Base-by-base conservation (phyloP, 2,329 filamentous ascomycete genomes). In the Stagonosporopsis rhizophila region DNA sequence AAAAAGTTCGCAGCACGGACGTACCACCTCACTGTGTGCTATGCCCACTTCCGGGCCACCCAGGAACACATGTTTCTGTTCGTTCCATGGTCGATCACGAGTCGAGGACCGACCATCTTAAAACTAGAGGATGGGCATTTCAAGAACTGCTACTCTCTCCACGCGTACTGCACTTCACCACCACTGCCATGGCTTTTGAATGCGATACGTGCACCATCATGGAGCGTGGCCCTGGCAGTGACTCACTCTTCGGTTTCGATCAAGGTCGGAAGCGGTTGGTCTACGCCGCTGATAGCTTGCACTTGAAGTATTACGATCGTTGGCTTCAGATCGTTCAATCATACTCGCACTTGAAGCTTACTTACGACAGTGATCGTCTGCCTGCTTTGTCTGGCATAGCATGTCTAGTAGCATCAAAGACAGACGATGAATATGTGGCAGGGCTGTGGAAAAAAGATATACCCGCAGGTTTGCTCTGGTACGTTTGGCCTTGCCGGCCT, bases 141-240 rank as follows among this genome's bases (percentile, higher is more conserved):
- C 65, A 68, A 20, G 65, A 68, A 20, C 56, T 64, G 2, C 38
- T 66, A 5, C 56, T 68, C 14, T 61, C 65, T 11, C 58, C 58
- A 15, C 58, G 65, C 3, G 51, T 64, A 14, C 49, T 68, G 6
- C 64, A 68, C 32, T 61, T 66, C 35, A 58, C 45, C 2, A 39
- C 46, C 1, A 42, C 30, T 1, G 65, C 64, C 28, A 55, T 66
- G 25, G 44, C 58, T 0, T 67, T 60, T 41, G 61, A 67, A 30
- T 67, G 63, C 28, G 54, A 57, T 28, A 52, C 54, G 6, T 34
- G 20, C 19, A 52, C 48, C n/a, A 15, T 44, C 9, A 34, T 52
- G 6, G 54, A 57, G 20, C 48, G 52, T 17, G 52, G 52, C 2
- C 46, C 46, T 9, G 38, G 35, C 4, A 56, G 46, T 15, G 46